These are phyloP conservation scores for Adiantum capillusveneris DNA, from an alignment of 75 land plant species.

Conservation along the genomic window DNA sequence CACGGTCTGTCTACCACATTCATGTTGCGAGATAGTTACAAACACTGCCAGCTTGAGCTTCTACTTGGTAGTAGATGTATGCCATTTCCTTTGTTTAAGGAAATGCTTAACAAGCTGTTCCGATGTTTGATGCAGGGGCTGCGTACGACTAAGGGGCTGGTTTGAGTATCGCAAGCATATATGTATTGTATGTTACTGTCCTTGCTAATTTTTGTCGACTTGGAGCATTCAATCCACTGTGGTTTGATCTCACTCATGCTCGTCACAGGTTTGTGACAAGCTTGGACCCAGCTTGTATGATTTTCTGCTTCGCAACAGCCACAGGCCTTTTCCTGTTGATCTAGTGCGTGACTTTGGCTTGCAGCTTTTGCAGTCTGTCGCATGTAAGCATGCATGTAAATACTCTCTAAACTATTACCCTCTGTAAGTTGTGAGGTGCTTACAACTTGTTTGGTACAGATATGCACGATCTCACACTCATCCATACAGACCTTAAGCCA, in stretches of 20 bases:
- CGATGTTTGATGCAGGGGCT: slow-evolving; percentile 12
- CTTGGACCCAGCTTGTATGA: slow-evolving; percentile 93
- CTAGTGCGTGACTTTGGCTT: slow-evolving; percentile 82
- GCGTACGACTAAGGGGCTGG: slow-evolving; percentile 30
- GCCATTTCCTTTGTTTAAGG: background rate
- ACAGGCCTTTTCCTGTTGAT: slow-evolving; percentile 81
- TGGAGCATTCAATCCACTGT: background rate
- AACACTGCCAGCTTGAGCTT: background rate
- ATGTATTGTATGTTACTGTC: slow-evolving; percentile 22
- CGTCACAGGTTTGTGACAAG: slow-evolving; percentile 81
- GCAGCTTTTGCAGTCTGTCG: slow-evolving; percentile 87
- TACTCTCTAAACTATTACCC: background rate
- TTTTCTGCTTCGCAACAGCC: slow-evolving; percentile 77
- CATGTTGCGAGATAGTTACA: background rate
- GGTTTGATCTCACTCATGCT: background rate
- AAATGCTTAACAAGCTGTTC: background rate
- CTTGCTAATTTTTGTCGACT: slow-evolving; percentile 1
- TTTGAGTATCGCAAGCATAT: slow-evolving; percentile 32
- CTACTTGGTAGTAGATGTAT: background rate
- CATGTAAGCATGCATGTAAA: too few species aligned
- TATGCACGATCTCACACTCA: slow-evolving; percentile 66
- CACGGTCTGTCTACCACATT: slow-evolving; percentile 33
- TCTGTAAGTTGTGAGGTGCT: background rate
- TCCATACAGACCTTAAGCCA: slow-evolving; percentile 65
- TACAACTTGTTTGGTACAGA: slow-evolving; percentile 16